phyloP scores from a whole-genome alignment of 140 eudicot genomes.

The Anethum foeniculum region DNA sequence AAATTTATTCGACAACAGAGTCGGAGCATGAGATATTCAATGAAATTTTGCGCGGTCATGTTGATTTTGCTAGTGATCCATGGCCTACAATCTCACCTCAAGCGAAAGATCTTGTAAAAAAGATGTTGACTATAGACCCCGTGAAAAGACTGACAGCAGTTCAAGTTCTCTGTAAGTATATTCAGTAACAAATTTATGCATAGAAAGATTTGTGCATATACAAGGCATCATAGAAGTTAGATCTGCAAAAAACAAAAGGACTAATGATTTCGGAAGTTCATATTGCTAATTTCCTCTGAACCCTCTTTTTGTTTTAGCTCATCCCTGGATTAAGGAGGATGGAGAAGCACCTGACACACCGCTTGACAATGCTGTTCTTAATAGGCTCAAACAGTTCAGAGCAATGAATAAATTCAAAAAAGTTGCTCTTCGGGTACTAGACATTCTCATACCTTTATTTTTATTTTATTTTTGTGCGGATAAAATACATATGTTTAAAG shows the following conservation, averaged over 20 bases:
- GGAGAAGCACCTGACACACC: conserved; percentile 62
- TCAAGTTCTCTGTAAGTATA: conserved; percentile 47
- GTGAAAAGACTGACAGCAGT: conserved; percentile 45
- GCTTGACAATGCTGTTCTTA: conserved; percentile 33
- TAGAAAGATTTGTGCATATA: neutral
- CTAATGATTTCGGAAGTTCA: neutral
- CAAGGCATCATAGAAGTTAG: neutral
- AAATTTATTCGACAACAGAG: conserved; percentile 15
- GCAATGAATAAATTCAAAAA: conserved; percentile 50
- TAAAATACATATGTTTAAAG: neutral
- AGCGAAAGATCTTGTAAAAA: conserved; percentile 48
- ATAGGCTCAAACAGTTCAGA: conserved; percentile 33
- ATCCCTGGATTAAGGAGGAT: conserved; percentile 63
- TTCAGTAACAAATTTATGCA: neutral
- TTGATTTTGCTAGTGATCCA: conserved; percentile 45
- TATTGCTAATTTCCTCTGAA: neutral
- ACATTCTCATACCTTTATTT: neutral
- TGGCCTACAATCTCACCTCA: conserved; percentile 49
- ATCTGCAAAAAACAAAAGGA: neutral
- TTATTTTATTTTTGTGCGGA: neutral
- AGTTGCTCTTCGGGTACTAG: conserved; percentile 37
- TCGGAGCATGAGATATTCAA: conserved; percentile 50
- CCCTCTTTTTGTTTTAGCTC: conserved; percentile 24
- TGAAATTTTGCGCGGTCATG: conserved; percentile 28
- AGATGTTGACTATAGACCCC: conserved; percentile 54